phyloP scores from a whole-genome alignment of 2,329 filamentous ascomycete species.

The Colletotrichum sp. region DNA sequence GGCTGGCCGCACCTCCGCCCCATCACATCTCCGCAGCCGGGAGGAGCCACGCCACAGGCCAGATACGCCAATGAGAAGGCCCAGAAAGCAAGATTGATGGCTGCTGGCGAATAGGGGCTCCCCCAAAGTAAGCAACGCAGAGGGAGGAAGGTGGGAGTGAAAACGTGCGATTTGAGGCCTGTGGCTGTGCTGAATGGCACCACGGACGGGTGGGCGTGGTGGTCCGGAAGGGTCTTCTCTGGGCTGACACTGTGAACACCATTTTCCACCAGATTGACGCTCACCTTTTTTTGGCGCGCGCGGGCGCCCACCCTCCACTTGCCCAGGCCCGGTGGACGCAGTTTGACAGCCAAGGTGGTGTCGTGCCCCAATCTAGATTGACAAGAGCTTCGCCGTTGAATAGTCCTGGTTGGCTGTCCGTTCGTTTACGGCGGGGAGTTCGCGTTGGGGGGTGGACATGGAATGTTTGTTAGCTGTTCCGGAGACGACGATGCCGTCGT shows the following conservation, averaged over 20 bases:
- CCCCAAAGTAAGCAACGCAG: constrained; percentile 10
- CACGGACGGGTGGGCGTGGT: constrained; percentile 13
- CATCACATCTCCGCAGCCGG: not conserved
- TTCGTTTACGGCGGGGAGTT: not conserved
- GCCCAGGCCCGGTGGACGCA: not conserved
- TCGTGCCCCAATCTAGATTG: constrained; percentile 1
- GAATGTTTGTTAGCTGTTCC: constrained; percentile 17
- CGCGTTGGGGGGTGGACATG: not conserved
- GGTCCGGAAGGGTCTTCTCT: constrained; percentile 5
- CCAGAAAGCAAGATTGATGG: not conserved
- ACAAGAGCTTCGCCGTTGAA: not conserved
- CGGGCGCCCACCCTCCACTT: not conserved
- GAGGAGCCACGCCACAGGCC: constrained; percentile 3
- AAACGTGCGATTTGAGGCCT: constrained; percentile 21
- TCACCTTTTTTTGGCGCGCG: not conserved
- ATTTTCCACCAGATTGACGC: not conserved
- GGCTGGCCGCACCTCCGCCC: not conserved
- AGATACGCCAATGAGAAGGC: not conserved
- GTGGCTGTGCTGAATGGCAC: constrained; percentile 27
- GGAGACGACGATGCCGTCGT: not conserved
- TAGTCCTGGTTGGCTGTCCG: not conserved
- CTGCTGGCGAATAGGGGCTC: not conserved
- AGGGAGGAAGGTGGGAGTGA: constrained; percentile 3
- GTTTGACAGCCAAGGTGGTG: not conserved
- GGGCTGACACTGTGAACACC: not conserved